Percentiles rank a stretch among this genome's conserved stretches.
phyloP scores from a whole-genome alignment of 2,329 filamentous ascomycete genomes.

The Ustilaginoidea virens region DNA sequence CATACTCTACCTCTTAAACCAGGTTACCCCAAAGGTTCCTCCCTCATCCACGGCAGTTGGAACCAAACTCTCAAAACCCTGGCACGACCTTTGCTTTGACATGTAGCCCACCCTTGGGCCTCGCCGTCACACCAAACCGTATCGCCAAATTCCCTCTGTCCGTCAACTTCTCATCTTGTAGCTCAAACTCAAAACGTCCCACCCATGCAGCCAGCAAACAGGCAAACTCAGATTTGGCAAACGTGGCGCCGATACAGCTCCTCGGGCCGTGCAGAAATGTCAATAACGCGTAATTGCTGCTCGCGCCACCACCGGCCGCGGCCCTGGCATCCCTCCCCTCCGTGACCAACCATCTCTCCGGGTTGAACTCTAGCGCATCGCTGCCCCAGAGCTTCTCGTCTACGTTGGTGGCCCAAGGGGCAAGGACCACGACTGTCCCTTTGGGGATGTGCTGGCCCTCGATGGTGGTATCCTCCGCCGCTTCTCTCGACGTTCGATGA shows the following conservation, averaged over 20 bases:
- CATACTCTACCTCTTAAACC: background rate
- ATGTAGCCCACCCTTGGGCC: conserved; percentile 57
- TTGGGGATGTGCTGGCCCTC: conserved; percentile 50
- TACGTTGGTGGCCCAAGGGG: conserved; percentile 54
- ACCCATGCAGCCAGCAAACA: conserved; percentile 65
- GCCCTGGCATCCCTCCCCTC: conserved; percentile 10
- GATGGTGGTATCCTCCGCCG: conserved; percentile 49
- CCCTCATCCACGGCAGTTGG: no score
- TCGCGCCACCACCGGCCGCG: conserved; percentile 52
- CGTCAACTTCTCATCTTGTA: conserved; percentile 41
- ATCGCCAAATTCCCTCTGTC: conserved; percentile 54
- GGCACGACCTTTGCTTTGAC: conserved; percentile 48
- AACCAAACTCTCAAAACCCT: conserved; percentile 21
- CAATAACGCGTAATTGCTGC: conserved; percentile 61
- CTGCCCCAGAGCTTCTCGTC: conserved; percentile 57
- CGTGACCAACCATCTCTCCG: conserved; percentile 54
- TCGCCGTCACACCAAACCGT: conserved; percentile 54
- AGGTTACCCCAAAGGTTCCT: background rate
- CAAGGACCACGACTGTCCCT: conserved; percentile 53
- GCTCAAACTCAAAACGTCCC: conserved; percentile 53
- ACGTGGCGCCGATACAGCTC: conserved; percentile 69
- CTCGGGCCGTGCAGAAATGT: conserved; percentile 79
- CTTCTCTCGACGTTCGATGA: conserved; percentile 51
- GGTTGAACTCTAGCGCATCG: conserved; percentile 61
- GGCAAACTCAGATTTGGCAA: conserved; percentile 74